These are phyloP conservation scores for Symbiodinium natans DNA, from an alignment of 73 alveolate species.

Conservation along the genomic window DNA sequence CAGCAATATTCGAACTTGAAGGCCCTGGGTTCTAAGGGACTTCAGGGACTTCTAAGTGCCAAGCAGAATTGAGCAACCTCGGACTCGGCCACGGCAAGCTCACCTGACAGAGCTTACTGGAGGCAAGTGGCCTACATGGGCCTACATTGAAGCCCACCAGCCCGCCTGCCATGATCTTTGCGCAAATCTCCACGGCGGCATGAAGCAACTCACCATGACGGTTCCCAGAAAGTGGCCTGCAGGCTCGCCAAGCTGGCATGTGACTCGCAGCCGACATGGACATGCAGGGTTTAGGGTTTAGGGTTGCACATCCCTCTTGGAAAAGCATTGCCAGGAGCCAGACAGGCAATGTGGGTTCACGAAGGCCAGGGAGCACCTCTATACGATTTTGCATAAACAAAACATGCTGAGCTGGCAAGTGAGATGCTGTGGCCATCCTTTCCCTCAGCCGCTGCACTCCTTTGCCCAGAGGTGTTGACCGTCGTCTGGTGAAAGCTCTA, in stretches of 20 bases:
- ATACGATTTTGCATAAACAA: too few species aligned
- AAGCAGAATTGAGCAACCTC: constrained; percentile 67
- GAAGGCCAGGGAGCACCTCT: constrained; percentile 74
- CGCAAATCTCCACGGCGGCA: constrained; percentile 75
- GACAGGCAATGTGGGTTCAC: constrained; percentile 76
- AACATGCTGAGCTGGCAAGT: too few species aligned
- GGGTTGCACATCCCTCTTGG: background rate
- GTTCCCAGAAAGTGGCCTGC: constrained; percentile 52
- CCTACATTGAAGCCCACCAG: background rate
- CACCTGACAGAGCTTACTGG: constrained; percentile 34
- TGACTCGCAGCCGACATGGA: background rate
- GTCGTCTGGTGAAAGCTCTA: constrained; percentile 78
- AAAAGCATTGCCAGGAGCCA: background rate
- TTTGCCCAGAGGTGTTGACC: constrained; percentile 88
- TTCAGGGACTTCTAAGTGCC: background rate
- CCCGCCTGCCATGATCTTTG: constrained; percentile 44
- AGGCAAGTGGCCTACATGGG: too few species aligned
- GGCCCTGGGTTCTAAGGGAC: background rate
- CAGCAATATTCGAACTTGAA: background rate
- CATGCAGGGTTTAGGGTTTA: background rate
- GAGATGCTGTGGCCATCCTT: too few species aligned
- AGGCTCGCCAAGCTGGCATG: background rate
- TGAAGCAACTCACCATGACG: constrained; percentile 86
- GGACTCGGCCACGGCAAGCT: constrained; percentile 49
- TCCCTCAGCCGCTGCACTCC: constrained; percentile 6